A percentile compares a stretch with the other conserved stretches of the same genome.
Evolutionary conservation across 1,284 basidiomycete genomes (phyloP).

Genomic region (Ceratorhiza oryzae-sativae): DNA sequence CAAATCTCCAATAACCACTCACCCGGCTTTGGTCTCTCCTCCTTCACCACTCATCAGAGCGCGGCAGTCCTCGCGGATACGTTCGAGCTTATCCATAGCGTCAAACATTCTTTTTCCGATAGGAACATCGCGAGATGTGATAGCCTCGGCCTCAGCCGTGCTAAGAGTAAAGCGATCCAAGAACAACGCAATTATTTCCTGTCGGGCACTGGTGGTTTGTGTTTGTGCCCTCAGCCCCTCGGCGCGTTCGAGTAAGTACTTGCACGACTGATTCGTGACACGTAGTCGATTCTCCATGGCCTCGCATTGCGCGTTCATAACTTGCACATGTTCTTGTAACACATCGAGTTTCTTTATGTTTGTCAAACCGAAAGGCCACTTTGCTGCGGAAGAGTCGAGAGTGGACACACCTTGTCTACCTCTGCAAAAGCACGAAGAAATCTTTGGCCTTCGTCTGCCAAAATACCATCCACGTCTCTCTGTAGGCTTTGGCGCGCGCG

Average conservation of each 20-base stretch:
- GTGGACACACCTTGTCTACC: conserved; percentile 74
- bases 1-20: conserved; percentile 45
- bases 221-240: conserved; percentile 81
- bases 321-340: conserved; percentile 74
- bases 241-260: conserved; percentile 84
- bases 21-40: conserved; percentile 83
- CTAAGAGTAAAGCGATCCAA: conserved; percentile 84
- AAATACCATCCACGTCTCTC: conserved; percentile 80
- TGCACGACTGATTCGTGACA: conserved; percentile 79
- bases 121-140: conserved; percentile 80
- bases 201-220: conserved; percentile 70
- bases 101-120: conserved; percentile 78
- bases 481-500: conserved; percentile 79
- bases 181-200: conserved; percentile 81
- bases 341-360: conserved; percentile 73
- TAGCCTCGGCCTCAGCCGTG: conserved; percentile 71
- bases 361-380: neutral
- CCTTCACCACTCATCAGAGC: conserved; percentile 89
- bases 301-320: conserved; percentile 83
- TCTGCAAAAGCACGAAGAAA: conserved; percentile 85
- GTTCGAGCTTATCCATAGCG: conserved; percentile 86
- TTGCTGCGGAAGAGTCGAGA: neutral
- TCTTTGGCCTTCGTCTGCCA: conserved; percentile 78
- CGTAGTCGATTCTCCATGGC: conserved; percentile 81
- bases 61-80: conserved; percentile 83